Evolutionary conservation across 331 rosid species (phyloP).

Genomic region (Dryas integrifolia): DNA sequence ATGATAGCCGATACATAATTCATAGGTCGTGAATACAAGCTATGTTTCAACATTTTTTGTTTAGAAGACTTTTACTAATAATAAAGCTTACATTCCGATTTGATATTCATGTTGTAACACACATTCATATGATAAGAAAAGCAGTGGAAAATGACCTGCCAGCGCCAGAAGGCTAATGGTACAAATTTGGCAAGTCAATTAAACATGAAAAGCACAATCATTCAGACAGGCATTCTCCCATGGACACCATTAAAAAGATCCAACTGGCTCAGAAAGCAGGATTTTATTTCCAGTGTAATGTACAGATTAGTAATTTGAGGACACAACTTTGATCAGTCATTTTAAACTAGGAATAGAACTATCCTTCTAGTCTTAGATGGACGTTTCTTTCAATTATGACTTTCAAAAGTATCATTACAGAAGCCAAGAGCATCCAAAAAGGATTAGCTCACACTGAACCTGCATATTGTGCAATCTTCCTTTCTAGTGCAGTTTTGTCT

Average conservation of each 20-base stretch:
- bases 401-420: neutral
- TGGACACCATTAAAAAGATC: neutral
- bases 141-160: neutral
- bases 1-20: neutral
- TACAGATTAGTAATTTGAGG: neutral
- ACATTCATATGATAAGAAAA: neutral
- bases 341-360: neutral
- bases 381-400: neutral
- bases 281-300: neutral
- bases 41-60: slow-evolving; percentile 10
- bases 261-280: neutral
- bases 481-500: slow-evolving; percentile 57
- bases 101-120: neutral
- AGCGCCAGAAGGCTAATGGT: neutral
- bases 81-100: neutral
- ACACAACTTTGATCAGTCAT: neutral
- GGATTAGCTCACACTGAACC: slow-evolving; percentile 32
- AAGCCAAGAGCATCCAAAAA: neutral
- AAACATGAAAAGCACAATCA: neutral
- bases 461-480: slow-evolving; percentile 58
- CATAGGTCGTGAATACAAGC: neutral
- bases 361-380: neutral
- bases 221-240: neutral
- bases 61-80: neutral
- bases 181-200: neutral